A percentile compares a stretch with the other conserved stretches of the same genome.
Conservation (phyloP, 331 rosid species). For the Malus hybrid region DNA sequence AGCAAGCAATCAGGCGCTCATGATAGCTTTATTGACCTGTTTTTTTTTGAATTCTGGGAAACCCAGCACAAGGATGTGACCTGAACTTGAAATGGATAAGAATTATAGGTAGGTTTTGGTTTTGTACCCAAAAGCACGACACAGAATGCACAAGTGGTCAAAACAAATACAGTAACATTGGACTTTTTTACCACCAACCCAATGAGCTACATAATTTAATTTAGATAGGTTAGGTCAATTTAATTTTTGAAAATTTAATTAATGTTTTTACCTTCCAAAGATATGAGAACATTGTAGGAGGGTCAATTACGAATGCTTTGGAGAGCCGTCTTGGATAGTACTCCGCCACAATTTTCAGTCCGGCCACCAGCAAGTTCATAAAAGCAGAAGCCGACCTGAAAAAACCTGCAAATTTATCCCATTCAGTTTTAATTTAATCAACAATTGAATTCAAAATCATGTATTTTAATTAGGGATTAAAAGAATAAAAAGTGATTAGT, state of each 20-base stretch:
- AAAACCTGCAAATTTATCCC: conserved; percentile 51
- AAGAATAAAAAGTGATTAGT: background rate
- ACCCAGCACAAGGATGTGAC: background rate
- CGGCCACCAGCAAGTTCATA: conserved; percentile 60
- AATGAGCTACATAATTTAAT: background rate
- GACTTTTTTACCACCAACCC: background rate
- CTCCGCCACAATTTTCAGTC: conserved; percentile 78
- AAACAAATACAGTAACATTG: background rate
- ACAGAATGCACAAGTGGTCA: background rate
- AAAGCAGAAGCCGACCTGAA: conserved; percentile 87
- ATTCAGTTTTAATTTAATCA: background rate
- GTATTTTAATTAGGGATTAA: background rate
- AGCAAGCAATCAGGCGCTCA: background rate
- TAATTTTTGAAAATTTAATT: background rate
- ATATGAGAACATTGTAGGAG: conserved; percentile 80
- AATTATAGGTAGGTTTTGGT: background rate
- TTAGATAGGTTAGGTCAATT: no score
- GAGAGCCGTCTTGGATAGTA: conserved; percentile 65
- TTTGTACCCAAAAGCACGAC: background rate
- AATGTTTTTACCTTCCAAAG: conserved; percentile 74
- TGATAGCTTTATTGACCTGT: background rate
- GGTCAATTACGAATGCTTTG: conserved; percentile 79
- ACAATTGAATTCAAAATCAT: background rate
- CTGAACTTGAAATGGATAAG: background rate
- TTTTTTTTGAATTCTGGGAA: background rate